These are phyloP conservation scores for Aureobasidium sp. DNA, from an alignment of 2,329 filamentous ascomycete genomes.

Conservation along the genomic window DNA sequence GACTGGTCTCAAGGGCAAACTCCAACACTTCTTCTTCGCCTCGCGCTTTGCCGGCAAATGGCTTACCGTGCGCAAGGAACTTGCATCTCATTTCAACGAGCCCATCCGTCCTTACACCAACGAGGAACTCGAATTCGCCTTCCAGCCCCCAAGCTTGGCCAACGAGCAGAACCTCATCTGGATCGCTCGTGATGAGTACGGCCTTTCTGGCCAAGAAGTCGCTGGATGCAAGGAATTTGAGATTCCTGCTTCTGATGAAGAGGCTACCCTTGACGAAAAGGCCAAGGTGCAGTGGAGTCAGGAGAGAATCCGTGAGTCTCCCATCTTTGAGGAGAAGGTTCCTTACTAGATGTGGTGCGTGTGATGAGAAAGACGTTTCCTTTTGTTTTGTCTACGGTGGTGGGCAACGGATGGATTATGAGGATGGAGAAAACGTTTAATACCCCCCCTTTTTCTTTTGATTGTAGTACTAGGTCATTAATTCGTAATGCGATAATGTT, in stretches of 20 bases:
- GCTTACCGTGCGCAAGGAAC: constrained; percentile 19
- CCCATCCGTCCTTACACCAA: constrained; percentile 71
- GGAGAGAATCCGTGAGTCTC: constrained; percentile 61
- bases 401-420: no score
- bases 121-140: no score
- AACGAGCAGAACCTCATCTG: no score
- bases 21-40: constrained; percentile 21
- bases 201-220: constrained; percentile 82
- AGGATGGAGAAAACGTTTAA: no score
- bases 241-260: constrained; percentile 84
- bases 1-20: constrained; percentile 16
- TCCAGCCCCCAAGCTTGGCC: no score
- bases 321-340: constrained; percentile 61
- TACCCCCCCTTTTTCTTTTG: neutral
- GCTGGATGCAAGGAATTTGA: constrained; percentile 78
- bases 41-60: constrained; percentile 4
- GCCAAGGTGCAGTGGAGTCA: constrained; percentile 68
- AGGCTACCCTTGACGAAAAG: constrained; percentile 75
- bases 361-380: no score
- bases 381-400: no score
- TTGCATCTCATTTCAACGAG: constrained; percentile 37
- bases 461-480: constrained; percentile 1
- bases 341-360: constrained; percentile 22
- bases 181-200: constrained; percentile 81
- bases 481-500: constrained; percentile 13